These are phyloP conservation scores for Kwoniella bestiolae DNA, from an alignment of 768 basidiomycete genomes.

Conservation along the genomic window DNA sequence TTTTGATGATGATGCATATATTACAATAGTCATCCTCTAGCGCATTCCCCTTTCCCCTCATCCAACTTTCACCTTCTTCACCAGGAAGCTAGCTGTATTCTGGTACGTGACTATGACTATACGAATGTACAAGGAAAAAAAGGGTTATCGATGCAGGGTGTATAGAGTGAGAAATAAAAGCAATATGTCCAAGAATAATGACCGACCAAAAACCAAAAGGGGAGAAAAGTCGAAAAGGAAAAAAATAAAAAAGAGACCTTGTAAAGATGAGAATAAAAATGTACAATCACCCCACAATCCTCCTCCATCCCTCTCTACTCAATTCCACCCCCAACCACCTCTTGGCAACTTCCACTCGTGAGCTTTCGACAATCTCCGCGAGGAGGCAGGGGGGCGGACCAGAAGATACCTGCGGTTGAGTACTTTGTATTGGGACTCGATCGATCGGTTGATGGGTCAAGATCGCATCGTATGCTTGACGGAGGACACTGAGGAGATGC, in stretches of 20 bases:
- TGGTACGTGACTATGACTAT: background rate
- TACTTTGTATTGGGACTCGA: background rate
- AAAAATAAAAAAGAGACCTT: background rate
- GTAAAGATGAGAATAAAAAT: background rate
- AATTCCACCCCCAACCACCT: slow-evolving; percentile 34
- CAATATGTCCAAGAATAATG: too few species aligned
- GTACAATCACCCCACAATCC: slow-evolving; percentile 36
- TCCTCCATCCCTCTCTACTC: slow-evolving; percentile 42
- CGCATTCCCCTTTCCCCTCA: background rate
- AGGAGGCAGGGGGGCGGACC: slow-evolving; percentile 23
- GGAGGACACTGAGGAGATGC: slow-evolving; percentile 42
- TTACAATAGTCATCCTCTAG: background rate
- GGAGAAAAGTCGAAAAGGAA: background rate
- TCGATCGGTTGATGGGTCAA: slow-evolving; percentile 40
- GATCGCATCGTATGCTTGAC: slow-evolving; percentile 45
- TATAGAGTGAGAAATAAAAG: too few species aligned
- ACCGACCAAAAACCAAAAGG: too few species aligned
- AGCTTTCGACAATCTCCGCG: slow-evolving; percentile 45
- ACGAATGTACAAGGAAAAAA: background rate
- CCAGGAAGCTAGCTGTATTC: background rate
- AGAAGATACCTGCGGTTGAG: background rate
- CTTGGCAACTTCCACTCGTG: slow-evolving; percentile 32
- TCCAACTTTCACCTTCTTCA: background rate
- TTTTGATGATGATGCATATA: background rate
- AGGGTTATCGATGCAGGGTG: slow-evolving; percentile 10